Percentiles rank a stretch among this genome's conserved stretches.
Conservation (phyloP, 208 protist species). For the Crithidia expoeki region DNA sequence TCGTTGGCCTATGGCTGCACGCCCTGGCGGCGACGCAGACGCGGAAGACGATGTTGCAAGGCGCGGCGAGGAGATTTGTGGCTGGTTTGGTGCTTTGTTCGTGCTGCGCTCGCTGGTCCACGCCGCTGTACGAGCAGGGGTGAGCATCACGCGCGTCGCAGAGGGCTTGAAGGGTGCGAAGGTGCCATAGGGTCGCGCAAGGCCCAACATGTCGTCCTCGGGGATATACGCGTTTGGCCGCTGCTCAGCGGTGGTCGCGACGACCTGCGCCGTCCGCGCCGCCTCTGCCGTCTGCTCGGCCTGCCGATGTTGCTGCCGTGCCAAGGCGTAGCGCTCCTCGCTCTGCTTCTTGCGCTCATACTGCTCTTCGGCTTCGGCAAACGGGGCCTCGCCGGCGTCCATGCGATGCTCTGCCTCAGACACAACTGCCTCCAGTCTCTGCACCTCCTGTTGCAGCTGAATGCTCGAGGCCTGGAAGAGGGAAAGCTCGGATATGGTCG, state of each 20-base stretch:
- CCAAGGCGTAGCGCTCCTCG: slow-evolving; percentile 60
- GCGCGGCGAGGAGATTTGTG: too few relatives aligned
- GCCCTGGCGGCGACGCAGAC: neutral
- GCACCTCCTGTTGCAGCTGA: slow-evolving; percentile 90
- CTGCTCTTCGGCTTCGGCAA: slow-evolving; percentile 75
- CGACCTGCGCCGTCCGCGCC: slow-evolving; percentile 5
- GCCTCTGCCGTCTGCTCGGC: slow-evolving; percentile 34
- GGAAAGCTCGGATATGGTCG: slow-evolving; percentile 96
- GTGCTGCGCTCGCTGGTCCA: neutral
- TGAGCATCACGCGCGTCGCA: slow-evolving; percentile 5
- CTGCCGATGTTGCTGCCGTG: slow-evolving; percentile 58
- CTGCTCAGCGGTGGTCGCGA: slow-evolving; percentile 76
- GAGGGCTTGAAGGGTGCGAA: slow-evolving; percentile 72
- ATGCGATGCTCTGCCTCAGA: slow-evolving; percentile 83
- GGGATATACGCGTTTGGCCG: slow-evolving; percentile 93
- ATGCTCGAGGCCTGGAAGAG: slow-evolving; percentile 93
- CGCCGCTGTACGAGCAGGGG: slow-evolving; percentile 4
- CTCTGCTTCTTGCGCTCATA: slow-evolving; percentile 71
- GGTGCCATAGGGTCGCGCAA: slow-evolving; percentile 87
- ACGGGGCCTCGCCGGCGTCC: slow-evolving; percentile 79
- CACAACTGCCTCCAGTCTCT: slow-evolving; percentile 74
- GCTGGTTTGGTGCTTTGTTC: neutral
- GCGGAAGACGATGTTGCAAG: neutral
- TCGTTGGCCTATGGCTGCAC: neutral
- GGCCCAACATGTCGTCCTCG: slow-evolving; percentile 70